Conservation (phyloP, 2,329 filamentous ascomycete species). For the Ceratocystis harringtonii region DNA sequence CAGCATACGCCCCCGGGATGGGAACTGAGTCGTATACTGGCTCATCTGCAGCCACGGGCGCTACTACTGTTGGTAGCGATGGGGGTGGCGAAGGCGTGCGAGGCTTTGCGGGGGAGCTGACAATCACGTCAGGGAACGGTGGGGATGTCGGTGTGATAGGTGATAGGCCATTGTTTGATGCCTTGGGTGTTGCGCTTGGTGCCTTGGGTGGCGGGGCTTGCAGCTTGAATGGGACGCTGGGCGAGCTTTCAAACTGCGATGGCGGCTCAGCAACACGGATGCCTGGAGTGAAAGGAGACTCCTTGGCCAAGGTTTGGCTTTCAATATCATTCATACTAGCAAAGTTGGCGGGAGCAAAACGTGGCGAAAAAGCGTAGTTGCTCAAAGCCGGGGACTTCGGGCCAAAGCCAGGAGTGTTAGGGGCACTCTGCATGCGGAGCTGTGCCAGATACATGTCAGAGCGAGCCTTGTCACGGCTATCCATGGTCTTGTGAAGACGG, state of each 20-base stretch:
- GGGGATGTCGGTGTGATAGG: conserved; percentile 30
- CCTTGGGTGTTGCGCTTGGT: conserved; percentile 60
- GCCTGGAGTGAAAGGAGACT: conserved; percentile 34
- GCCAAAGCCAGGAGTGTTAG: conserved; percentile 77
- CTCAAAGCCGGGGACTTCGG: conserved; percentile 31
- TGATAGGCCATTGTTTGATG: conserved; percentile 47
- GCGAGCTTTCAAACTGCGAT: conserved; percentile 40
- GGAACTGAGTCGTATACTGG: conserved; percentile 72
- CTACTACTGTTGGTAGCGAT: conserved; percentile 24
- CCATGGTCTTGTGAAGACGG: conserved; percentile 91
- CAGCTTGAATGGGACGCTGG: conserved; percentile 54
- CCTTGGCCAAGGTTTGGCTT: conserved; percentile 19
- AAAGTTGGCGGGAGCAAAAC: conserved; percentile 44
- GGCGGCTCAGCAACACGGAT: conserved; percentile 44
- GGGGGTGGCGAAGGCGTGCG: conserved; percentile 22
- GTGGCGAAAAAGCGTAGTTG: conserved; percentile 41
- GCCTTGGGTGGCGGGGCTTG: conserved; percentile 71
- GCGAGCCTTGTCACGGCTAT: conserved; percentile 80
- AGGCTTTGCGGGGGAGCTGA: conserved; percentile 22
- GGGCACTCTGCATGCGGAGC: conserved; percentile 70
- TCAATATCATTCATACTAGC: conserved; percentile 34
- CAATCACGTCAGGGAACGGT: conserved; percentile 13
- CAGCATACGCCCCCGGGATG: conserved; percentile 71
- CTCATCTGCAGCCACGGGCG: conserved; percentile 61
- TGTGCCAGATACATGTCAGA: conserved; percentile 89